Conservation (phyloP, 495 filamentous ascomycete species). For the Immersiella caudata region DNA sequence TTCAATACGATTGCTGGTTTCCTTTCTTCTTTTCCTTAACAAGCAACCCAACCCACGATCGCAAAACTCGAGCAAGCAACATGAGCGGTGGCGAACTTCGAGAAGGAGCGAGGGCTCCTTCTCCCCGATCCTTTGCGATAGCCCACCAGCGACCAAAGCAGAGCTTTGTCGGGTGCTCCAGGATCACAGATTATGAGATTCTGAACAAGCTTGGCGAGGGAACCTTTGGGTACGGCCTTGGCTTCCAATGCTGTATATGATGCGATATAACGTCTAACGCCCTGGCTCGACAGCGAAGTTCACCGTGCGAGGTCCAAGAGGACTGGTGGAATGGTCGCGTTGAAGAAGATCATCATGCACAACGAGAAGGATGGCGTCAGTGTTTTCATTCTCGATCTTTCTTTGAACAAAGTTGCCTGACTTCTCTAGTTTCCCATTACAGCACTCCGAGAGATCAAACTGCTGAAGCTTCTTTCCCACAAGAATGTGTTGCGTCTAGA, state of each 20-base stretch:
- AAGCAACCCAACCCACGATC: not conserved
- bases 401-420: constrained; percentile 11
- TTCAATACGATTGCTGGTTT: not conserved
- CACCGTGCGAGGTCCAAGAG: constrained; percentile 82
- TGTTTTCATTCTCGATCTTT: constrained; percentile 14
- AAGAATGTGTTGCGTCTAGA: constrained; percentile 82
- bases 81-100: constrained; percentile 35
- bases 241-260: not conserved
- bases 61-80: not conserved
- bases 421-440: constrained; percentile 70
- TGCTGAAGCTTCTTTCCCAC: constrained; percentile 91
- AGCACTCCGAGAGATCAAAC: constrained; percentile 86
- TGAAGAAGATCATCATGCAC: constrained; percentile 95
- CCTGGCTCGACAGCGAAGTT: constrained; percentile 68
- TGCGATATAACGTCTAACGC: not conserved
- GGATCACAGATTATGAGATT: constrained; percentile 85
- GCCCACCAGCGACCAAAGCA: constrained; percentile 48
- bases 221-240: constrained; percentile 77
- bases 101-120: constrained; percentile 30
- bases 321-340: constrained; percentile 71
- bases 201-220: constrained; percentile 93
- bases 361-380: constrained; percentile 80
- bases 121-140: constrained; percentile 49
- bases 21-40: not conserved
- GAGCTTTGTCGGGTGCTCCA: constrained; percentile 81